Base-by-base conservation (phyloP, 345 rosid species). In the Orychophragmus violaceus region DNA sequence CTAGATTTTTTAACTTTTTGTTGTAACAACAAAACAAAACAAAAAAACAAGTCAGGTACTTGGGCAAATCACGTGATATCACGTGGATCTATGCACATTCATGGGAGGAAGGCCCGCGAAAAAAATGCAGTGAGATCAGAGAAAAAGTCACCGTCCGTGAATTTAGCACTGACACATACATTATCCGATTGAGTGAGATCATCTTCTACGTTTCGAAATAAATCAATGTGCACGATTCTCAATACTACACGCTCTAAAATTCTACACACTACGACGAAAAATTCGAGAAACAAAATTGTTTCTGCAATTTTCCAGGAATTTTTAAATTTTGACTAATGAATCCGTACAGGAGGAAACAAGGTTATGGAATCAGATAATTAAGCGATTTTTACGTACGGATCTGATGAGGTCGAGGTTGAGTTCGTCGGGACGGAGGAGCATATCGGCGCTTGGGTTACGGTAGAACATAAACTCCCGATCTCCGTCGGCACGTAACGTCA, bases 401-500 rank as follows among this genome's bases (percentile, higher is more conserved):
- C 80, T 74, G 74, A 88, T 79, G 54, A 86, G 81, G 41, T 80
- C 64, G 8, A 74, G 53, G 42, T 84, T 75, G 12, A 88, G 82
- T 65, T 84, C 89, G n/a, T 85, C 81, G 30, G 83, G 79, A 2
- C 49, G 69, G 69, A 86, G 85, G 49, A 86, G 85, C 88, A 89
- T 86, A 66, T 84, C 87, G 32, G 93, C 92, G 68, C 90, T 86
- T 3, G 93, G 89, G 67, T 86, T 82, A 18, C 87, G 78, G 66
- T 75, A 84, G 56, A 84, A 86, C 83, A 89, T 76, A 77, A 86
- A 89, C 64, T 82, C 84, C 0, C 88, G 82, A 68, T 84, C 90
- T 18, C 93, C 92, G 28, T 83, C 85, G 13, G 74, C 80, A 44
- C 78, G 70, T 7, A 83, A 78, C 14, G 90, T 86, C 0, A 84